Evolutionary conservation across 768 basidiomycete genomes (phyloP), one percentile per base, ranked within the genome.

Genomic region (Neoboletus magnificus): DNA sequence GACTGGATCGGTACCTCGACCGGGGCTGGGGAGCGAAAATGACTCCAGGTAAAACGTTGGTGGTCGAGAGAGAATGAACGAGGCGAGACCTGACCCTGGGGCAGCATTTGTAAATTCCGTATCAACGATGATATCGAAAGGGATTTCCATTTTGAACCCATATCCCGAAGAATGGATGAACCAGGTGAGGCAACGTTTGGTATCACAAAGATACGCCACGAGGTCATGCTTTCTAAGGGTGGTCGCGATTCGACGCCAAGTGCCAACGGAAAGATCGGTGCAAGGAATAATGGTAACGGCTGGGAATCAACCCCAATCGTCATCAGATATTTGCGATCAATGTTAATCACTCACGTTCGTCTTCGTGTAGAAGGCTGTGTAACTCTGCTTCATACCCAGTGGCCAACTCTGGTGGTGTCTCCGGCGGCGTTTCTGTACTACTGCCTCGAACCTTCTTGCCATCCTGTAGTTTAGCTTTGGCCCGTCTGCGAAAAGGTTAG

Each of bases 131-230:
- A 71, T 77, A 53, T 82, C 76, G 71, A 87, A 90, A 5, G 88
- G 82, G 18, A 92, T 78, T 57, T 89, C 87, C 87, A 93, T 93
- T 71, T 92, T 92, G 78, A 91, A 92, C 20, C 87, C 82, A 58
- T 79, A 80, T 22, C 87, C 88, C 1, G 73, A 77, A 7, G 86
- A 86, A 40, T 84, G 82, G 52, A 93, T 85, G 69, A 86, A 93
- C 91, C 91, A 93, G 5, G 81, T 82, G 29, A 93, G 73, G 63
- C 80, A 84, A 40, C 79, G 82, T 61, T 82, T 86, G 40, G 68
- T 58, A 23, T 91, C 86, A 67, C 81, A 91, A 13, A 87, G 75
- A 69, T 91, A 93, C 2, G 88, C 87, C 33, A 92, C 77, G 10
- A 93, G 77, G 69, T 90, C 89, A 59, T 85, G 78, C 50, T 79